Percentiles rank a stretch among this genome's conserved stretches.
These are phyloP conservation scores for Microsporum audouinii DNA, from an alignment of 2,329 filamentous ascomycete species.

Conservation along the genomic window DNA sequence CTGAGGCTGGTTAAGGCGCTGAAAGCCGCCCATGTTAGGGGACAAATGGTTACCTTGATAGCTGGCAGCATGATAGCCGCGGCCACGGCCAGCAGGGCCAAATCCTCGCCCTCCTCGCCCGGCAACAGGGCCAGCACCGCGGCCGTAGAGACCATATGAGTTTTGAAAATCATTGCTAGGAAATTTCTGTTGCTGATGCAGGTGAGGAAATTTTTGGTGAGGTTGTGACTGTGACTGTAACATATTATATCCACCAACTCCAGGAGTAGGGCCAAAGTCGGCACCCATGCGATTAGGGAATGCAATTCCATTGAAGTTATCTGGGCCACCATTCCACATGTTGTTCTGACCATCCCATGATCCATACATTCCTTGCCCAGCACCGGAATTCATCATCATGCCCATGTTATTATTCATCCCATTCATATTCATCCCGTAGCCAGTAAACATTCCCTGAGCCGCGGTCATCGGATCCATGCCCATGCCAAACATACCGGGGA, in stretches of 20 bases:
- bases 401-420: conserved; percentile 66
- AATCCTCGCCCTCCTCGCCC: conserved; percentile 52
- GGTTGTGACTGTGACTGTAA: conserved; percentile 60
- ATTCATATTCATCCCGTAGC: conserved; percentile 66
- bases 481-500: conserved; percentile 64
- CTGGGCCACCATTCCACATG: conserved; percentile 42
- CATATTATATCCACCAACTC: conserved; percentile 58
- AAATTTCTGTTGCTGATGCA: conserved; percentile 40
- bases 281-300: conserved; percentile 48
- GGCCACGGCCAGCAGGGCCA: conserved; percentile 33
- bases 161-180: conserved; percentile 56
- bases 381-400: conserved; percentile 55
- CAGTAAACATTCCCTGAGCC: conserved; percentile 40
- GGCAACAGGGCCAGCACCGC: conserved; percentile 41
- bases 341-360: conserved; percentile 60
- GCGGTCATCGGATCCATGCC: conserved; percentile 56
- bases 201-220: conserved; percentile 71
- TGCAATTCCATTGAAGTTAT: conserved; percentile 84
- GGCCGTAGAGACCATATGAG: conserved; percentile 59
- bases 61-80: conserved; percentile 24
- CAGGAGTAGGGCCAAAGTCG: conserved; percentile 68
- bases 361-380: conserved; percentile 55
- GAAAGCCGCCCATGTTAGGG: conserved; percentile 25
- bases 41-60: conserved; percentile 27
- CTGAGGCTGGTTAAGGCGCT: conserved; percentile 24